phyloP scores from a whole-genome alignment of 2,329 filamentous ascomycete genomes.

The Aspergillus hiratsukae region DNA sequence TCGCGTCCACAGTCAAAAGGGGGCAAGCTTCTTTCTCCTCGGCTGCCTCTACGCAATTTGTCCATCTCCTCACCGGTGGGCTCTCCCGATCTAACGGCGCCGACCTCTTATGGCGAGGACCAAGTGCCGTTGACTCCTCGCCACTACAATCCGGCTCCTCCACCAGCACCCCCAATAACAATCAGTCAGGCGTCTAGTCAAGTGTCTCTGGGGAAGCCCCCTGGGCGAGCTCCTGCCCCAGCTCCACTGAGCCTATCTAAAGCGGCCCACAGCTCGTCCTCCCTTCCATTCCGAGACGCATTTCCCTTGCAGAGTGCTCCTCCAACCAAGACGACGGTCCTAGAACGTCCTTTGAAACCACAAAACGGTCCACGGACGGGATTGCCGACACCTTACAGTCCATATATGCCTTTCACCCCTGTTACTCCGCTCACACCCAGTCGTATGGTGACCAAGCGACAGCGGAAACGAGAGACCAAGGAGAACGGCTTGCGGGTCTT shows the following conservation, averaged over 20 bases:
- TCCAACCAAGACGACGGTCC: constrained; percentile 46
- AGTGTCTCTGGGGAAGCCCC: constrained; percentile 13
- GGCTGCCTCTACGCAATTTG: constrained; percentile 48
- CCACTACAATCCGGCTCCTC: constrained; percentile 52
- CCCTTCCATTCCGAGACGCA: constrained; percentile 43
- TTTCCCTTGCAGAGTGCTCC: constrained; percentile 42
- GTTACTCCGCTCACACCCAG: constrained; percentile 48
- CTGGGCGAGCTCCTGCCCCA: constrained; percentile 21
- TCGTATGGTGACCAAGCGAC: constrained; percentile 41
- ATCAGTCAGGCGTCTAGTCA: constrained; percentile 35
- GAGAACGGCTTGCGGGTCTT: constrained; percentile 42
- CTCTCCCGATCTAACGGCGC: constrained; percentile 41
- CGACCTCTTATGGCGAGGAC: constrained; percentile 44
- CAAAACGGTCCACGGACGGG: constrained; percentile 42
- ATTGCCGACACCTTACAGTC: constrained; percentile 47
- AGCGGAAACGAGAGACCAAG: constrained; percentile 39
- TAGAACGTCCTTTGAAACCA: constrained; percentile 39
- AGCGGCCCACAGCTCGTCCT: constrained; percentile 27
- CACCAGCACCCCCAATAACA: constrained; percentile 38
- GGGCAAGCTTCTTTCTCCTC: constrained; percentile 42
- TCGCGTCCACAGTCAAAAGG: constrained; percentile 35
- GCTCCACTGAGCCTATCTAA: constrained; percentile 30
- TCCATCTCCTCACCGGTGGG: constrained; percentile 54
- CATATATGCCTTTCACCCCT: constrained; percentile 49
- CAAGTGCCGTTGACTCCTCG: constrained; percentile 55